phyloP scores from a whole-genome alignment of 2,329 filamentous ascomycete species.

The Lachnellula subtilissima region DNA sequence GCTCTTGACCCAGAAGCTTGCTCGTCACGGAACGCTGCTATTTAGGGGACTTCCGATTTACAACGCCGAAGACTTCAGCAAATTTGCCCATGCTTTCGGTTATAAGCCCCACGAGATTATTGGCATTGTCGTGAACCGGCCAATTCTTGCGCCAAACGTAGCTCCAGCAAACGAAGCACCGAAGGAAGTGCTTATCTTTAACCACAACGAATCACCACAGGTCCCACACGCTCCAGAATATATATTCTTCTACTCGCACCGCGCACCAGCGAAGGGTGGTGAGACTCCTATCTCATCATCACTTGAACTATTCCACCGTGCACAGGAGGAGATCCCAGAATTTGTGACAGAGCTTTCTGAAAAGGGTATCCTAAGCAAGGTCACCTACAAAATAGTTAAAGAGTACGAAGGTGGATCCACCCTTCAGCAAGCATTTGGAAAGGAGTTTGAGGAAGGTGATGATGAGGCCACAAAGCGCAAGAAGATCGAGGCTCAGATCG shows the following conservation, averaged over 20 bases:
- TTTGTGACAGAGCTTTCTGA: slow-evolving; percentile 39
- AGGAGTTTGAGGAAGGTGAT: slow-evolving; percentile 41
- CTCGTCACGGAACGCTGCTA: slow-evolving; percentile 42
- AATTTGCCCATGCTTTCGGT: slow-evolving; percentile 46
- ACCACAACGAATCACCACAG: slow-evolving; percentile 47
- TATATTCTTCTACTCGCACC: slow-evolving; percentile 42
- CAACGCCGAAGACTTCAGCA: slow-evolving; percentile 42
- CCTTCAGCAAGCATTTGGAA: slow-evolving; percentile 43
- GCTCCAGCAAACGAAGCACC: slow-evolving; percentile 45
- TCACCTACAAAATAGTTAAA: slow-evolving; percentile 39
- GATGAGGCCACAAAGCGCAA: slow-evolving; percentile 36
- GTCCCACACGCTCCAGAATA: slow-evolving; percentile 48
- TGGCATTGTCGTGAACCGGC: slow-evolving; percentile 44
- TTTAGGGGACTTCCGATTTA: slow-evolving; percentile 44
- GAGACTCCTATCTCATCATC: slow-evolving; percentile 45
- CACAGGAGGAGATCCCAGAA: slow-evolving; percentile 42
- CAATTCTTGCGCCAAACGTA: slow-evolving; percentile 39
- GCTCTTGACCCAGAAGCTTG: slow-evolving; percentile 37
- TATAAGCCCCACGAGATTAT: slow-evolving; percentile 46
- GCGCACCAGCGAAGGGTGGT: slow-evolving; percentile 32
- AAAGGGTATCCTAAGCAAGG: slow-evolving; percentile 41
- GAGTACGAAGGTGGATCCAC: slow-evolving; percentile 45
- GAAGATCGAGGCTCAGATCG: slow-evolving; percentile 47
- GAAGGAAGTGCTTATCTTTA: slow-evolving; percentile 44
- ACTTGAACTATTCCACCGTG: slow-evolving; percentile 42